Evolutionary conservation across 441 rosid genomes (phyloP).

Genomic region (Gossypium gossypioides): DNA sequence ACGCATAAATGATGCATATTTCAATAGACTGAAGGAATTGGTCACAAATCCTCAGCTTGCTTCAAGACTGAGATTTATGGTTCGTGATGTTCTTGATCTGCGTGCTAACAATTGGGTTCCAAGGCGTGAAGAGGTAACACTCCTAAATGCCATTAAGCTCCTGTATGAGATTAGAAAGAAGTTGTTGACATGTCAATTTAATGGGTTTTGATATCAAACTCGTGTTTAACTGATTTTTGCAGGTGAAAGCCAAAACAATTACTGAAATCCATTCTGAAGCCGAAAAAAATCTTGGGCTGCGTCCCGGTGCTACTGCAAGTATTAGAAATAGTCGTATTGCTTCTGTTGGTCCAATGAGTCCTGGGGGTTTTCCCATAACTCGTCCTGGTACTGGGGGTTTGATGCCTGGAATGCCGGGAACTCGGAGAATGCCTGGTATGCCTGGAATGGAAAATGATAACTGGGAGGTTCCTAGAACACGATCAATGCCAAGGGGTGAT

Average conservation of each 20-base stretch:
- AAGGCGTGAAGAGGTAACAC: conserved; percentile 76
- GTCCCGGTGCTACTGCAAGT: conserved; percentile 81
- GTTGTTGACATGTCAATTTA: background rate
- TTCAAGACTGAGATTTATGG: conserved; percentile 65
- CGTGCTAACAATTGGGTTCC: conserved; percentile 77
- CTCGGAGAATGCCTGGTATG: conserved; percentile 87
- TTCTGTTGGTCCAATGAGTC: conserved; percentile 34
- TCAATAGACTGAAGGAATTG: conserved; percentile 53
- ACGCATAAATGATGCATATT: conserved; percentile 57
- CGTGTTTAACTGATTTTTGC: conserved; percentile 9
- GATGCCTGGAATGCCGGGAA: conserved; percentile 89
- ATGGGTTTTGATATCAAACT: background rate
- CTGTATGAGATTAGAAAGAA: background rate
- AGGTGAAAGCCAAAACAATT: conserved; percentile 86
- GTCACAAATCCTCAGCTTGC: conserved; percentile 55
- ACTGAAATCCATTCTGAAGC: conserved; percentile 88
- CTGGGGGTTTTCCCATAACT: conserved; percentile 46
- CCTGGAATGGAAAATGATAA: conserved; percentile 70
- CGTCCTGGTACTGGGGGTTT: conserved; percentile 63
- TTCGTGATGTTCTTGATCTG: conserved; percentile 64
- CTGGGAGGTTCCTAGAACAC: conserved; percentile 65
- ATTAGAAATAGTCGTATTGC: conserved; percentile 54
- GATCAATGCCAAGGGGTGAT: conserved; percentile 74
- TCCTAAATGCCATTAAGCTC: background rate
- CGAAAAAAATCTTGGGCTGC: conserved; percentile 74